Conservation (phyloP, 345 rosid genomes). For the Lumnitzera littorea region DNA sequence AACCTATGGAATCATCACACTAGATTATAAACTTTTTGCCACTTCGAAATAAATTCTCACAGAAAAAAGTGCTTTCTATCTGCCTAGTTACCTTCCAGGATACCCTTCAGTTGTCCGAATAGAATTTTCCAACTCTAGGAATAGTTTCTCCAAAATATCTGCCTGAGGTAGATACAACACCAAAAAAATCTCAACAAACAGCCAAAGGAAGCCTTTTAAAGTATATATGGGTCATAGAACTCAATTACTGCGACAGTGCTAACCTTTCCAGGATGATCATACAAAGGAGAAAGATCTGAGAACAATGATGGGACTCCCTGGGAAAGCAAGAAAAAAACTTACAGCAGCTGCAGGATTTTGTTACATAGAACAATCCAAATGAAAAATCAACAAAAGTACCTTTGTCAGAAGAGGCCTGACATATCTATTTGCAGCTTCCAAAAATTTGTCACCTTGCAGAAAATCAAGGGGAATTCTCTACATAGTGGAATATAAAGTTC, state of each 20-base stretch:
- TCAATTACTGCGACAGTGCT: slow-evolving; percentile 16
- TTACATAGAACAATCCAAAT: not conserved
- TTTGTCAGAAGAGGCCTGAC: slow-evolving; percentile 81
- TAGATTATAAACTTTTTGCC: too few species aligned
- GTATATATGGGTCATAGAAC: not conserved
- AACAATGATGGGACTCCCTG: slow-evolving; percentile 98
- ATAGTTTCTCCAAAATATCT: slow-evolving; percentile 72
- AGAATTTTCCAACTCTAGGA: slow-evolving; percentile 83
- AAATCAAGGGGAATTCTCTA: slow-evolving; percentile 98
- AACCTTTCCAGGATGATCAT: slow-evolving; percentile 81
- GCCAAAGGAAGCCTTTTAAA: not conserved
- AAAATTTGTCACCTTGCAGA: slow-evolving; percentile 72
- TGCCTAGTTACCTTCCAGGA: slow-evolving; percentile 68
- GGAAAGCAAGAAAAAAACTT: slow-evolving; percentile 10
- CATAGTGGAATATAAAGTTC: slow-evolving; percentile 10
- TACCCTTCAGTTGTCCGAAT: slow-evolving; percentile 50
- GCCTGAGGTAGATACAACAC: slow-evolving; percentile 41
- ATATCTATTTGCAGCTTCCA: slow-evolving; percentile 72
- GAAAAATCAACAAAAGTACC: slow-evolving; percentile 29
- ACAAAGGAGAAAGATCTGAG: slow-evolving; percentile 91
- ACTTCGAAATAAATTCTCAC: not conserved
- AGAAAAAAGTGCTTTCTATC: not conserved
- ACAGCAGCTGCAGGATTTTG: slow-evolving; percentile 8
- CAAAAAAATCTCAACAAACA: slow-evolving; percentile 1
- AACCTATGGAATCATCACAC: too few species aligned